Evolutionary conservation across 331 rosid species (phyloP), one percentile per base, ranked within the genome.

Genomic region (Quercus tomentella): DNA sequence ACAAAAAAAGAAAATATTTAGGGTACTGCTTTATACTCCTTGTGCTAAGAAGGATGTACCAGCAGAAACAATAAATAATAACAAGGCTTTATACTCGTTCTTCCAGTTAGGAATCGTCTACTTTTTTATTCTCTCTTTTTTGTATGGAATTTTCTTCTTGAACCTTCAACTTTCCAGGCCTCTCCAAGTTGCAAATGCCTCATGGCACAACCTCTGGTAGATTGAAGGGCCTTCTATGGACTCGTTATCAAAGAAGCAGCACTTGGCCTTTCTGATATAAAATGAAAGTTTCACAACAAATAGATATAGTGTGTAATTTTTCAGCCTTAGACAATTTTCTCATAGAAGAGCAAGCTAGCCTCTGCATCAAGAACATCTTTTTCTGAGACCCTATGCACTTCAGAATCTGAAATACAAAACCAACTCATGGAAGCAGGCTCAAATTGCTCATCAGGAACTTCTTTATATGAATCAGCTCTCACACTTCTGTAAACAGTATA

Each of bases 291-390:
- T 67, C 41, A 33, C 8, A 17, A 70, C 35, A 30, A 25, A 33
- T 25, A 52, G 17, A 76, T 17, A 20, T 20, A 15, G 0, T 8
- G 41, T 45, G 25, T 20, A 14, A 17, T 51, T 75, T 76, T 63
- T 86, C 82, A 86, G 86, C 75, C 76, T 43, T 67, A 69, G 60
- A 78, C 75, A 77, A 89, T 84, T 85, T 84, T 89, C 88, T 91
- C 98, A 33, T 91, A 95, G 92, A 95, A 95, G 51, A 95, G 92
- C 93, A 95, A 58, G 90, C 94, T 95, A 49, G 99, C 99, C 79
- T 93, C 94, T 14, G 91, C 90, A n/a, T 89, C 86, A 82, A 93
- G 89, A 79, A 95, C 97, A 35, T 85, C 91, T 56, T 86, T 84
- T 80, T 88, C 86, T 62, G 97, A 84, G 73, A 90, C 97, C 70